phyloP scores from a whole-genome alignment of 106 monocot genomes.

The Phalaenopsis aphrodite region DNA sequence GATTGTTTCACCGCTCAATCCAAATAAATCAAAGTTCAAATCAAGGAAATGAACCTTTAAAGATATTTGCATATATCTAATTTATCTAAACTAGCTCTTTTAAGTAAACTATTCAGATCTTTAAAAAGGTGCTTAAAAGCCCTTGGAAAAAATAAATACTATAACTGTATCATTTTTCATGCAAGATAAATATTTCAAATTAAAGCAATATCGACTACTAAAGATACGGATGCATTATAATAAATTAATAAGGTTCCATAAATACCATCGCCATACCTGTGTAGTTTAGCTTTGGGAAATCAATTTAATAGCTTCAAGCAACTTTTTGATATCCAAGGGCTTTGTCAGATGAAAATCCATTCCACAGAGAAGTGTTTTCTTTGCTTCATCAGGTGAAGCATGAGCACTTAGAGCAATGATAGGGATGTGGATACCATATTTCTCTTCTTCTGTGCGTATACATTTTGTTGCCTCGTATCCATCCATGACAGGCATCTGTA shows the following conservation, averaged over 20 bases:
- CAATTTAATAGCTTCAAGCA: constrained; percentile 30
- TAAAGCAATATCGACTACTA: not conserved
- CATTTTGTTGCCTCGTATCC: constrained; percentile 74
- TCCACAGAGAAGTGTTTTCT: constrained; percentile 32
- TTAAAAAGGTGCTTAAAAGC: too few relatives aligned
- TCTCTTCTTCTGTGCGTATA: constrained; percentile 54
- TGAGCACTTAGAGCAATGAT: constrained; percentile 68
- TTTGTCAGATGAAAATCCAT: constrained; percentile 74
- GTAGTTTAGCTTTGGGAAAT: not conserved
- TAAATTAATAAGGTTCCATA: too few relatives aligned
- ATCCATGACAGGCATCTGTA: constrained; percentile 89
- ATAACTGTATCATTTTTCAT: not conserved
- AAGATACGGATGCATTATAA: not conserved
- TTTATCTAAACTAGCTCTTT: too few relatives aligned
- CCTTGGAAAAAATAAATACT: too few relatives aligned
- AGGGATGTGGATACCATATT: constrained; percentile 58
- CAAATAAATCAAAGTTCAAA: too few relatives aligned
- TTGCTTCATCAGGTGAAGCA: constrained; percentile 28
- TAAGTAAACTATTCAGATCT: too few relatives aligned
- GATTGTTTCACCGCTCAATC: too few relatives aligned
- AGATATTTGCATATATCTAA: too few relatives aligned
- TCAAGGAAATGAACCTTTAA: too few relatives aligned
- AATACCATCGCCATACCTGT: not conserved
- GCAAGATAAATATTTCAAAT: constrained; percentile 1
- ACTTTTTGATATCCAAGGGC: constrained; percentile 21